Conservation (phyloP, 176 grass and related monocot genomes). For the Carex pumila region DNA sequence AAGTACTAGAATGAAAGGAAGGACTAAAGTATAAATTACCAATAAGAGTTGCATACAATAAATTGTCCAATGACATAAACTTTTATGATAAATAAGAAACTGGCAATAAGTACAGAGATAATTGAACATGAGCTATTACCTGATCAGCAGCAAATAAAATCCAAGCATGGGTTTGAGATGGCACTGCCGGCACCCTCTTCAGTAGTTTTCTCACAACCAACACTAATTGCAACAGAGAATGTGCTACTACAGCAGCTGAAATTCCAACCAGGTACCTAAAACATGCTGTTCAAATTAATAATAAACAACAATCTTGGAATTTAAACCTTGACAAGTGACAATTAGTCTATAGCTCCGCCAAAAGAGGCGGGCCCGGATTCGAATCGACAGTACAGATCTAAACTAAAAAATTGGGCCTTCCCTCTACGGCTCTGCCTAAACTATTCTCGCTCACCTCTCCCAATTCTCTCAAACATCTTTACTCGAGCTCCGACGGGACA, state of each 20-base stretch:
- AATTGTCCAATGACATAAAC: neutral
- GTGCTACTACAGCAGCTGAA: slow-evolving; percentile 47
- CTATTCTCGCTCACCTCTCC: too few species aligned
- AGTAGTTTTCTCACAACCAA: slow-evolving; percentile 35
- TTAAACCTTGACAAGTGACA: too few species aligned
- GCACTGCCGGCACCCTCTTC: slow-evolving; percentile 39
- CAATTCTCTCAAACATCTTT: too few species aligned
- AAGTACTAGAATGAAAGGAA: too few species aligned
- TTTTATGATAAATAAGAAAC: neutral
- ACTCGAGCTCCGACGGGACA: too few species aligned
- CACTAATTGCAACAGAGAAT: slow-evolving; percentile 61
- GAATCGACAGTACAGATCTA: too few species aligned
- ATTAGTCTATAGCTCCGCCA: too few species aligned
- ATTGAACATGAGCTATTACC: slow-evolving; percentile 23
- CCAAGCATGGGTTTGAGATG: slow-evolving; percentile 46
- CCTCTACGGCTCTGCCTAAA: too few species aligned
- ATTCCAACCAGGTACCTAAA: slow-evolving; percentile 69
- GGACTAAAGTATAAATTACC: too few species aligned
- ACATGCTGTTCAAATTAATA: neutral
- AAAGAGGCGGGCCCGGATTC: too few species aligned
- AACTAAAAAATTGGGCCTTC: too few species aligned
- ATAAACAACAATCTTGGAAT: neutral
- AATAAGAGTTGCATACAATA: neutral
- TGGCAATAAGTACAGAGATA: neutral
- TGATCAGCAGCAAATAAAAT: slow-evolving; percentile 76